phyloP scores from a whole-genome alignment of 106 monocot species.

The Allium sativum region DNA sequence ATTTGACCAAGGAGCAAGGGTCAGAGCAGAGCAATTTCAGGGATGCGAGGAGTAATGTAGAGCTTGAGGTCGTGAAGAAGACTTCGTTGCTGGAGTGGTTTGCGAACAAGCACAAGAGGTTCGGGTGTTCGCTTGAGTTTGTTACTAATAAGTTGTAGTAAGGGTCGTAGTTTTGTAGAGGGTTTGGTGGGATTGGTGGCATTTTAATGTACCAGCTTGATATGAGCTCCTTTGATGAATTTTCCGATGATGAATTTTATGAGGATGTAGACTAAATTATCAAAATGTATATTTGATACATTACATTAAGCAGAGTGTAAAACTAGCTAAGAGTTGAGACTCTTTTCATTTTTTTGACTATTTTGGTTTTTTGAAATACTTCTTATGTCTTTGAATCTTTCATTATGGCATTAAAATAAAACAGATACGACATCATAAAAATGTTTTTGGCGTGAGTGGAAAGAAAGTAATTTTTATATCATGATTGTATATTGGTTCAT shows the following conservation, averaged over 20 bases:
- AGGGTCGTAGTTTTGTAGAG: conserved; percentile 16
- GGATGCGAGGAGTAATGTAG: conserved; percentile 1
- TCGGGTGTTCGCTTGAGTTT: conserved; percentile 20
- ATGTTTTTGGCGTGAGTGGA: too few relatives aligned
- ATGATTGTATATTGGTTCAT: too few relatives aligned
- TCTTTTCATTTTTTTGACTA: too few relatives aligned
- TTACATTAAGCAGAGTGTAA: too few relatives aligned
- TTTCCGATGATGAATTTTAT: conserved; percentile 12
- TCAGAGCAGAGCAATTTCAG: conserved; percentile 13
- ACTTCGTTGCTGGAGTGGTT: conserved; percentile 16
- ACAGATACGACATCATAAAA: too few relatives aligned
- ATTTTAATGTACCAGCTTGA: conserved; percentile 20
- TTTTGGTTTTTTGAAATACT: too few relatives aligned
- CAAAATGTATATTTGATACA: too few relatives aligned
- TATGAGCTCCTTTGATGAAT: conserved; percentile 15
- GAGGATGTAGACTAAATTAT: conserved; percentile 17
- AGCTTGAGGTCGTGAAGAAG: conserved; percentile 18
- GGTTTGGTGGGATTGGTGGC: conserved; percentile 18
- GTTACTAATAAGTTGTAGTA: conserved; percentile 18
- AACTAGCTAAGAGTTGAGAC: too few relatives aligned
- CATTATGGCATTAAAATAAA: too few relatives aligned
- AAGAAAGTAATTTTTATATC: too few relatives aligned
- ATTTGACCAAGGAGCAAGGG: conserved; percentile 16
- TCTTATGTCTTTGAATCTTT: too few relatives aligned
- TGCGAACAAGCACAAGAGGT: conserved; percentile 15